Conservation (phyloP, 2,329 filamentous ascomycete species). For the Cercospora sojina region DNA sequence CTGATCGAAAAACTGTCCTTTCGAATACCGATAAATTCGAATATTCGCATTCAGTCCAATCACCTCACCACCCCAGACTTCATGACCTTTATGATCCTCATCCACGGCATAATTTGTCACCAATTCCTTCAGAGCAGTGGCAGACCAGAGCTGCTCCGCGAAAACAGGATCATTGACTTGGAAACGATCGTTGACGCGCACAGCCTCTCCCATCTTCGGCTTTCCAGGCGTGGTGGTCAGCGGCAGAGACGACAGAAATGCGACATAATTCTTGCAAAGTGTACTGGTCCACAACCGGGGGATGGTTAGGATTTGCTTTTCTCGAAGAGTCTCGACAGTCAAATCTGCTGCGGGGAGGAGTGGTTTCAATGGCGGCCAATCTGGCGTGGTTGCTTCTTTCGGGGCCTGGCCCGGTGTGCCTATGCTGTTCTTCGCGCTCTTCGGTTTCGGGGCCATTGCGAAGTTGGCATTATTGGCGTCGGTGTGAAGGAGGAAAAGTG, state of each 20-base stretch:
- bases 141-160: constrained; percentile 71
- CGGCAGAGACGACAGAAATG: constrained; percentile 68
- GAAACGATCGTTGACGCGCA: constrained; percentile 85
- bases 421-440: neutral
- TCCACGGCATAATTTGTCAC: constrained; percentile 42
- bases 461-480: neutral
- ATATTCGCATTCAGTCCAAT: constrained; percentile 87
- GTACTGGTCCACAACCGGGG: constrained; percentile 71
- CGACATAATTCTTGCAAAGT: constrained; percentile 73
- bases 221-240: constrained; percentile 74
- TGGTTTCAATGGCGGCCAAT: constrained; percentile 73
- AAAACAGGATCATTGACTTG: constrained; percentile 76
- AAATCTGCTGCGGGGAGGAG: constrained; percentile 66
- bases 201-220: constrained; percentile 76
- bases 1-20: constrained; percentile 86
- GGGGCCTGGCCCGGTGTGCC: neutral
- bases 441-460: constrained; percentile 11
- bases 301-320: constrained; percentile 69
- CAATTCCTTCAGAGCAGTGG: constrained; percentile 70
- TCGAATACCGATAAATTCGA: constrained; percentile 79
- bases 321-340: constrained; percentile 56
- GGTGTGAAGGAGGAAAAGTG: neutral
- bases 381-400: constrained; percentile 38
- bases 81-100: constrained; percentile 33
- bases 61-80: constrained; percentile 73